Conservation (phyloP, 1,139 yeast genomes). For the Zygosaccharomyces sapae region DNA sequence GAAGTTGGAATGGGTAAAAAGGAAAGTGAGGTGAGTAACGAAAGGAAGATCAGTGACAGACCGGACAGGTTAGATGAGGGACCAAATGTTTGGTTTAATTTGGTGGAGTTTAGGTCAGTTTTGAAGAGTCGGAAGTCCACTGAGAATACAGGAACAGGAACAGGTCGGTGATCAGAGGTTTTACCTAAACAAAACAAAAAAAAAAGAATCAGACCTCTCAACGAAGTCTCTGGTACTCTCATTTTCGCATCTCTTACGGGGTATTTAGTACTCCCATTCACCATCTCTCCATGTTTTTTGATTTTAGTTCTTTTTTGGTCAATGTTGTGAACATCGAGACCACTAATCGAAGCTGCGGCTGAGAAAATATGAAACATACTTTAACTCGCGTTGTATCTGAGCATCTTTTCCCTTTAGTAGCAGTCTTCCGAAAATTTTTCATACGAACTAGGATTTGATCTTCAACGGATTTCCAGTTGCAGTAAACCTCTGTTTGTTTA, state of each 20-base stretch:
- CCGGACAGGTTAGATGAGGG: neutral
- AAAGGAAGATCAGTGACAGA: neutral
- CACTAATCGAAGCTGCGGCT: slow-evolving; percentile 8
- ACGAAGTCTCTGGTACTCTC: neutral
- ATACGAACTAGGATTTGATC: neutral
- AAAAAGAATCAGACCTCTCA: slow-evolving; percentile 4
- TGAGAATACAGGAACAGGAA: too few relatives aligned
- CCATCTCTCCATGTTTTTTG: slow-evolving; percentile 5
- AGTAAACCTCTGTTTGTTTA: slow-evolving; percentile 1
- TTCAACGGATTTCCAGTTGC: slow-evolving; percentile 1
- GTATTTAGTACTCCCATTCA: neutral
- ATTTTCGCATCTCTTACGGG: neutral
- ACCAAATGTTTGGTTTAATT: neutral
- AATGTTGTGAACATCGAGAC: slow-evolving; percentile 1
- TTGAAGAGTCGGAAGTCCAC: too few relatives aligned
- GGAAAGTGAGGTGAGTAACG: too few relatives aligned
- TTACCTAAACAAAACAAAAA: neutral
- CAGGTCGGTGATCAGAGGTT: neutral
- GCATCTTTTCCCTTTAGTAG: neutral
- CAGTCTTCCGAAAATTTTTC: neutral
- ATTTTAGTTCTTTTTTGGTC: slow-evolving; percentile 5
- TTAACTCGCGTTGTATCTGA: slow-evolving; percentile 1
- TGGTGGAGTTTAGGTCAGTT: too few relatives aligned
- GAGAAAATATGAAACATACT: slow-evolving; percentile 9
- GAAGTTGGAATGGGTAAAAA: neutral